These are phyloP conservation scores for Jackrogersella multiformis DNA, from an alignment of 495 filamentous ascomycete species.

Conservation along the genomic window DNA sequence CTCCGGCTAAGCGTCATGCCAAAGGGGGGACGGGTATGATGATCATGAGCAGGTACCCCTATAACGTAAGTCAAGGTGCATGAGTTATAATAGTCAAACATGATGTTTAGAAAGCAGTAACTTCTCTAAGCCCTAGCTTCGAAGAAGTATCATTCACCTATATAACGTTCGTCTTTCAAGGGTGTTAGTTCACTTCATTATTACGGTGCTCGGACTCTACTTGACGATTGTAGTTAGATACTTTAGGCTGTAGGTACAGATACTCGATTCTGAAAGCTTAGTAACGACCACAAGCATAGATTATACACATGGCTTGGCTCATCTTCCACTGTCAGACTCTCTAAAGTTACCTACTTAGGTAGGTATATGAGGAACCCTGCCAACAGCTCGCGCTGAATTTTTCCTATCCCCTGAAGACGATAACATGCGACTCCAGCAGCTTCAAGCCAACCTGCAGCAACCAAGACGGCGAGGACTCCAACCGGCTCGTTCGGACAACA, in stretches of 20 bases:
- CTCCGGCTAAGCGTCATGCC: neutral
- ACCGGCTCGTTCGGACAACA: neutral
- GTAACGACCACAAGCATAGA: neutral
- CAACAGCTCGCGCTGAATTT: neutral
- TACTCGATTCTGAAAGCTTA: neutral
- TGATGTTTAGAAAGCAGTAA: neutral
- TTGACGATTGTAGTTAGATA: neutral
- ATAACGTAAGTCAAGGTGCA: neutral
- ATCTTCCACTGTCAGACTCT: neutral
- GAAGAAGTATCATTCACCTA: neutral
- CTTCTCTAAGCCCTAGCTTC: no score
- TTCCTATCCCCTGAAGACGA: neutral
- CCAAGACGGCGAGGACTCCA: neutral
- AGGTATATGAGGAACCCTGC: constrained; percentile 3
- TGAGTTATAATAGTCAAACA: neutral
- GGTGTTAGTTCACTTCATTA: neutral
- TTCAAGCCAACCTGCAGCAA: neutral
- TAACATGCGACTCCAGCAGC: neutral
- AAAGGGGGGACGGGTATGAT: constrained; percentile 4
- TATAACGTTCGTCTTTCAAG: neutral
- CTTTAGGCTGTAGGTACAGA: neutral
- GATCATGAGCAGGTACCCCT: neutral
- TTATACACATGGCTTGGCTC: neutral
- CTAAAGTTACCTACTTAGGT: neutral
- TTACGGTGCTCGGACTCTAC: neutral